These are phyloP conservation scores for Ophiostoma populinum DNA, from an alignment of 2,329 filamentous ascomycete species.

Conservation along the genomic window DNA sequence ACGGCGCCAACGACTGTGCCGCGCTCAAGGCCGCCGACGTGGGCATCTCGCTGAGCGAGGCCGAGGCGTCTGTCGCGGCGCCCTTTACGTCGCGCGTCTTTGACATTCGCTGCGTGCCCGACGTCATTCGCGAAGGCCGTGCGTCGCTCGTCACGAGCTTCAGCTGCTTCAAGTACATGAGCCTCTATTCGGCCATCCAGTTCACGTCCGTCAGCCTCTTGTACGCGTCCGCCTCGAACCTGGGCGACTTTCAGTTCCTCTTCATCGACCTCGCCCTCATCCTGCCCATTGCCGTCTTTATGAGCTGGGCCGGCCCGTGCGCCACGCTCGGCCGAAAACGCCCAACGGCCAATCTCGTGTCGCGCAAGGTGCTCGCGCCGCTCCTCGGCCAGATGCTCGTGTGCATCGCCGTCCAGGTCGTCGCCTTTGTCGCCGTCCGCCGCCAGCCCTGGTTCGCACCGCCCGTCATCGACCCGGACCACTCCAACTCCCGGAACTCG, in stretches of 20 bases:
- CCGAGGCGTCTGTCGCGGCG: conserved; percentile 93
- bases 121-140: conserved; percentile 84
- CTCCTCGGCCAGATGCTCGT: conserved; percentile 77
- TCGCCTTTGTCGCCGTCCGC: conserved; percentile 58
- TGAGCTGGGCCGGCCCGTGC: conserved; percentile 90
- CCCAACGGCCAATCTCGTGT: conserved; percentile 83
- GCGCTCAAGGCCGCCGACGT: conserved; percentile 95
- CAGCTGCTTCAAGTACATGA: conserved; percentile 99
- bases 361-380: conserved; percentile 77
- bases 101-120: conserved; percentile 87
- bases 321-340: conserved; percentile 63
- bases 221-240: conserved; percentile 81
- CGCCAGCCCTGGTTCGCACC: conserved; percentile 75
- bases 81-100: conserved; percentile 93
- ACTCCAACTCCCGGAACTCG: conserved; percentile 77
- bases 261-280: conserved; percentile 91
- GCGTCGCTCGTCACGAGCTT: conserved; percentile 96
- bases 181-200: conserved; percentile 95
- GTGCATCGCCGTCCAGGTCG: conserved; percentile 59
- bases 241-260: conserved; percentile 87
- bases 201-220: conserved; percentile 95
- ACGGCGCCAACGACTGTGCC: conserved; percentile 94
- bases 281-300: conserved; percentile 90
- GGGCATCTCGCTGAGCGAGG: conserved; percentile 90
- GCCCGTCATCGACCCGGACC: conserved; percentile 57